These are phyloP conservation scores for Ilex asprella DNA, from an alignment of 257 asterid genomes.

Conservation along the genomic window DNA sequence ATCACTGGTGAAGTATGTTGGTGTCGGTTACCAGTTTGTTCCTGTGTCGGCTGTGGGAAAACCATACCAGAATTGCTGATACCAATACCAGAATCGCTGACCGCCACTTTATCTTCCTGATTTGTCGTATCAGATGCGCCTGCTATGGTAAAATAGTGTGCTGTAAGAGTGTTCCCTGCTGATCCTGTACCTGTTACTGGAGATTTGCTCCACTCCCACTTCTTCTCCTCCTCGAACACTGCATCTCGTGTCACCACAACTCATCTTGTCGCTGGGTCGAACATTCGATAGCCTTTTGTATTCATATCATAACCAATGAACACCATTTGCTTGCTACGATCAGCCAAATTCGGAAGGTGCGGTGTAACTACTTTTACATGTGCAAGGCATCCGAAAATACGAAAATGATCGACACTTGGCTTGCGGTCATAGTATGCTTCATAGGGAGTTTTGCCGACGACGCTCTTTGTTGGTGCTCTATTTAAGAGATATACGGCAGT, in stretches of 20 bases:
- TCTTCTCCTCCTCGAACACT: neutral
- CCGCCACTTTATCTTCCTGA: no score
- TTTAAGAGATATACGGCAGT: neutral
- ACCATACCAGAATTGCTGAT: no score
- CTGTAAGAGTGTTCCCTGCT: no score
- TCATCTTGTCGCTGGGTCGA: neutral
- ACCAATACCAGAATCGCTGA: no score
- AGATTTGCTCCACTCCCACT: constrained; percentile 6
- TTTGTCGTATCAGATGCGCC: no score
- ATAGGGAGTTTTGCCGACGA: neutral
- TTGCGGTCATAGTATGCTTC: neutral
- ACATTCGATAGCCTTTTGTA: neutral
- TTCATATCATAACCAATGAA: neutral
- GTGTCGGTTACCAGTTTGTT: no score
- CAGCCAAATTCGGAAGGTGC: neutral
- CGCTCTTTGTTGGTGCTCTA: neutral
- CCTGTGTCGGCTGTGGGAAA: no score
- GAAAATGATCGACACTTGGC: no score
- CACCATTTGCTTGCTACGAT: no score
- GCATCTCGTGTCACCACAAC: neutral
- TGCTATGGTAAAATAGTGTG: no score
- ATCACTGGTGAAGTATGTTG: no score
- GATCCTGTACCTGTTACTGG: no score
- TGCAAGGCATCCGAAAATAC: neutral
- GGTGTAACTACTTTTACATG: neutral